Evolutionary conservation across 345 rosid genomes (phyloP).

Genomic region (Lenwebbia sp.): DNA sequence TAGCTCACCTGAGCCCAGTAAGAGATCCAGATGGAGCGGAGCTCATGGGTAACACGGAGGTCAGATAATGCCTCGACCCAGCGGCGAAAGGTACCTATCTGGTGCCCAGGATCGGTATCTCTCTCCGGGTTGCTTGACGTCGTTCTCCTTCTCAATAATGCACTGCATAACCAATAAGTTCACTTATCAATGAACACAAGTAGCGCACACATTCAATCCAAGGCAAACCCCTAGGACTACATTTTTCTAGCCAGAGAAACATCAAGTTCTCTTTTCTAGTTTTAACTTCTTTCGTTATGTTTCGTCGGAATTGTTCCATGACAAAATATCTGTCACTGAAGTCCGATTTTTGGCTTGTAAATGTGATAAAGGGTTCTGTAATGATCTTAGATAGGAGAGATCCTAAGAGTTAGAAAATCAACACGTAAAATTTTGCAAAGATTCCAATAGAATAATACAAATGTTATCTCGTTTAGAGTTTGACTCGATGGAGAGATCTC

Average conservation of each 20-base stretch:
- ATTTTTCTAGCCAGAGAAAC: not conserved
- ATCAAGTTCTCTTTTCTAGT: not conserved
- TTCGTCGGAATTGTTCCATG: no score
- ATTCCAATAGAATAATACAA: no score
- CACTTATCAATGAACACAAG: not conserved
- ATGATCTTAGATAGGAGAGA: no score
- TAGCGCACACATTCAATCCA: not conserved
- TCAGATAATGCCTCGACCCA: constrained; percentile 64
- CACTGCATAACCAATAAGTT: constrained; percentile 23
- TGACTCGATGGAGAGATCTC: no score
- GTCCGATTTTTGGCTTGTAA: no score
- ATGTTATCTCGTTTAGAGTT: no score
- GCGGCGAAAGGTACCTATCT: constrained; percentile 56
- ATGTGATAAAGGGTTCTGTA: no score
- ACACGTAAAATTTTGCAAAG: no score
- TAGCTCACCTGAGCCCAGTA: constrained; percentile 57
- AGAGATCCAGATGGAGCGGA: constrained; percentile 74
- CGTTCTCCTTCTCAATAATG: constrained; percentile 78
- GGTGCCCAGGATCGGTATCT: constrained; percentile 66
- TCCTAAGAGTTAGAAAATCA: no score
- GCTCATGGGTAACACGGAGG: constrained; percentile 79
- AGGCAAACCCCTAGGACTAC: not conserved
- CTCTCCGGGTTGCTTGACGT: constrained; percentile 91
- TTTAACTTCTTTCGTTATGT: not conserved
- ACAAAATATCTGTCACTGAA: no score